phyloP scores from a whole-genome alignment of 495 filamentous ascomycete species.

The Sabuloglossum arenarium region DNA sequence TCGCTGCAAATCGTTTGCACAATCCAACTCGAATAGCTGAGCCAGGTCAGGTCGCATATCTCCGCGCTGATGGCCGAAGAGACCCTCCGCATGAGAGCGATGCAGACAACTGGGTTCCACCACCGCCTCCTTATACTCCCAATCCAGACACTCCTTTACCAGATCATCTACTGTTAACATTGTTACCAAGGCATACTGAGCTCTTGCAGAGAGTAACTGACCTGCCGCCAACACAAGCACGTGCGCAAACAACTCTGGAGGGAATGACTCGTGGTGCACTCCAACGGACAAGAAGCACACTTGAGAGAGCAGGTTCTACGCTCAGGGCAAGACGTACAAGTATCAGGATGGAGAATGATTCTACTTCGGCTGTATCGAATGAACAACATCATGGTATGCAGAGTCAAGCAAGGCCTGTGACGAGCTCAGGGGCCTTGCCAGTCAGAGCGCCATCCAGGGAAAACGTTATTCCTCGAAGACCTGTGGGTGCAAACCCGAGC shows the following conservation, averaged over 20 bases:
- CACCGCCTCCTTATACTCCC: slow-evolving; percentile 69
- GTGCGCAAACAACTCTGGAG: neutral
- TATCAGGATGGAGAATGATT: neutral
- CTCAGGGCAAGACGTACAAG: neutral
- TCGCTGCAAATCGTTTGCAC: slow-evolving; percentile 43
- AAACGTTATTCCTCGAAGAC: neutral
- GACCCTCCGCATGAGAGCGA: slow-evolving; percentile 73
- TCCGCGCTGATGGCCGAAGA: slow-evolving; percentile 39
- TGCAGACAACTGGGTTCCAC: slow-evolving; percentile 83
- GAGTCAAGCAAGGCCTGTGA: neutral
- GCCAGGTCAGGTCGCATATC: slow-evolving; percentile 23
- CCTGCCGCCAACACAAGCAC: neutral
- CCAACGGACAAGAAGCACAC: neutral
- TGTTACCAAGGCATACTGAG: slow-evolving; percentile 11
- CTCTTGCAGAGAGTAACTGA: slow-evolving; percentile 6
- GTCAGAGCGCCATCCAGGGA: neutral
- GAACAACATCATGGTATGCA: neutral
- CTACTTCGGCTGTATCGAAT: neutral
- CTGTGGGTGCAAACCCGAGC: neutral
- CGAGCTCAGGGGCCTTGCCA: neutral
- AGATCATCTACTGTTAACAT: slow-evolving; percentile 22
- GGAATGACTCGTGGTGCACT: neutral
- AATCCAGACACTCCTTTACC: slow-evolving; percentile 41
- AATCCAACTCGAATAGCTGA: slow-evolving; percentile 25
- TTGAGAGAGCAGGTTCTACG: neutral